Conservation (phyloP, 106 monocot genomes). For the Acorus calamus region DNA sequence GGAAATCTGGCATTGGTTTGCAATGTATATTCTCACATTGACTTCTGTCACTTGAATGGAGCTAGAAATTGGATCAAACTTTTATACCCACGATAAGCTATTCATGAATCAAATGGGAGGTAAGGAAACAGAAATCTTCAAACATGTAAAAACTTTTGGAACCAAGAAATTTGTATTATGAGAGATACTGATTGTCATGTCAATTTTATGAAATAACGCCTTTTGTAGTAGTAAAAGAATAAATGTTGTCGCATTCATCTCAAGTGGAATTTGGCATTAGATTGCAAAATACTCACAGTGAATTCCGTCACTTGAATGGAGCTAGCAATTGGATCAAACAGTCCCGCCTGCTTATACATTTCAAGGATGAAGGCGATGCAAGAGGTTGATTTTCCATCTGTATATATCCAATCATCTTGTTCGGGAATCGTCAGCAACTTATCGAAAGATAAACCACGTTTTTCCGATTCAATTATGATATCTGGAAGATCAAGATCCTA, state of each 20-base stretch:
- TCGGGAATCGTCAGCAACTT: slow-evolving; percentile 80
- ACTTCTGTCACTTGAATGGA: slow-evolving; percentile 89
- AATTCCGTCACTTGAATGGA: slow-evolving; percentile 90
- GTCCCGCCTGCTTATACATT: slow-evolving; percentile 92
- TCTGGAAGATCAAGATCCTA: slow-evolving; percentile 77
- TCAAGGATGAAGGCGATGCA: slow-evolving; percentile 86
- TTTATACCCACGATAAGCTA: slow-evolving; percentile 33
- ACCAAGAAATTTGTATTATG: too few species aligned
- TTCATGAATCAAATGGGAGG: background rate
- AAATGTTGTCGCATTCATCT: too few species aligned
- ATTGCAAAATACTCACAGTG: slow-evolving; percentile 28
- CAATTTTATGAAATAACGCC: too few species aligned
- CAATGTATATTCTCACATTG: slow-evolving; percentile 32
- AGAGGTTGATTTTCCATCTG: slow-evolving; percentile 80
- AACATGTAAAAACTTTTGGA: too few species aligned
- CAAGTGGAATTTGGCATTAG: too few species aligned
- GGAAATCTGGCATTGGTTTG: too few species aligned
- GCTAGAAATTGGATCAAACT: slow-evolving; percentile 49
- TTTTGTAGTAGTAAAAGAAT: too few species aligned
- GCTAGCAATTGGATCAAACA: slow-evolving; percentile 51
- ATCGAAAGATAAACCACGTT: slow-evolving; percentile 57
- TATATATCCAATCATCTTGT: slow-evolving; percentile 78
- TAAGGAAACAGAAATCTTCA: slow-evolving; percentile 14
- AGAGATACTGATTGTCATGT: too few species aligned
- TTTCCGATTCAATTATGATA: slow-evolving; percentile 79